Percentiles rank a stretch among this genome's conserved stretches.
Evolutionary conservation across 257 asterid genomes (phyloP).

Genomic region (Scutellaria minor): DNA sequence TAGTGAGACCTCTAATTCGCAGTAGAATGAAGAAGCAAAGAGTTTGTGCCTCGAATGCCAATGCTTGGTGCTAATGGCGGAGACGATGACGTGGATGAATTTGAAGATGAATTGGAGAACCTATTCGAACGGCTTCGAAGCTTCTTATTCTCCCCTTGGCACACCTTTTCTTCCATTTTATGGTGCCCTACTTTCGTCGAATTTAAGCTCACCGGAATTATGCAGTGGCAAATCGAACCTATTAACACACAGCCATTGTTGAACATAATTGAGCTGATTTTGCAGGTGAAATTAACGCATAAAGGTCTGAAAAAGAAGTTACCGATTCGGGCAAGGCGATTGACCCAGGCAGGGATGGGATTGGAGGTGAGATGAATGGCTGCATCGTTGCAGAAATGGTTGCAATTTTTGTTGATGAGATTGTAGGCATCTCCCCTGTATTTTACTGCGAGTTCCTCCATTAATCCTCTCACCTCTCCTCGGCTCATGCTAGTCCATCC

Average conservation of each 20-base stretch:
- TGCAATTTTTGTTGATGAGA: slow-evolving; percentile 69
- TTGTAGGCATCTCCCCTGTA: slow-evolving; percentile 64
- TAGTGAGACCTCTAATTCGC: slow-evolving; percentile 30
- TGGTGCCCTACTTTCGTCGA: slow-evolving; percentile 60
- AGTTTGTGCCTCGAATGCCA: slow-evolving; percentile 35
- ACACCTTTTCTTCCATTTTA: slow-evolving; percentile 55
- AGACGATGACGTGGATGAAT: slow-evolving; percentile 46
- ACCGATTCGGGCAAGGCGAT: slow-evolving; percentile 77
- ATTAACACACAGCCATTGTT: neutral
- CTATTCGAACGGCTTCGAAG: slow-evolving; percentile 54
- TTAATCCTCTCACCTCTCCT: slow-evolving; percentile 44
- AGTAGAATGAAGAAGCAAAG: slow-evolving; percentile 37
- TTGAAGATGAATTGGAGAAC: slow-evolving; percentile 42
- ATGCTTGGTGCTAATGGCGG: slow-evolving; percentile 42
- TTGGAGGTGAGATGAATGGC: slow-evolving; percentile 53
- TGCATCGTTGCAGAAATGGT: slow-evolving; percentile 73
- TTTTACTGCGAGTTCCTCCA: slow-evolving; percentile 54
- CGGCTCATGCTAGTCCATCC: slow-evolving; percentile 58
- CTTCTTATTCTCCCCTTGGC: slow-evolving; percentile 56
- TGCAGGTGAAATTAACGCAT: no score
- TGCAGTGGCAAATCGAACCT: slow-evolving; percentile 78
- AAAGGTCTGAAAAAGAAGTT: neutral
- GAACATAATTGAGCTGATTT: no score
- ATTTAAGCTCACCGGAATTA: slow-evolving; percentile 69
- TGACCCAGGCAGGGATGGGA: slow-evolving; percentile 70